Base-by-base conservation (phyloP, 1,284 basidiomycete species). In the Vanrija humicola region DNA sequence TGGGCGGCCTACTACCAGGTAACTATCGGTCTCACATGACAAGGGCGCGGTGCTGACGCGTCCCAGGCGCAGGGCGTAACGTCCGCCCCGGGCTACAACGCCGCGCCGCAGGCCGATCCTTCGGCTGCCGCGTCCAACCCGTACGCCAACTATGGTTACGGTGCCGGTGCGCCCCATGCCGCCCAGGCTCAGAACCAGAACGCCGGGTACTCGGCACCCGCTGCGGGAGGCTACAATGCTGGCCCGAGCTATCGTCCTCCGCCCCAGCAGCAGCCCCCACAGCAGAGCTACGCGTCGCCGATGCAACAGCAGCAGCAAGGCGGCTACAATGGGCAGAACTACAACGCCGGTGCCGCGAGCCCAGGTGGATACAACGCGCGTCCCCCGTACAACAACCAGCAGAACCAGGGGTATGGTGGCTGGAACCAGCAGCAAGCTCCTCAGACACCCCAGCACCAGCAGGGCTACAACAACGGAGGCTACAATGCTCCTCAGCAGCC, bases 1-100 rank as follows among this genome's bases (percentile, higher is more conserved):
- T 75, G 73, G 73, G 70, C 72, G 12, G 73, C 73, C 4, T 75
- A 75, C 56, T 75, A 75, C 53, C 71, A 73, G 68, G 73, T 70
- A 23, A 53, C 67, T 61, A 16, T 42, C 40, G 4, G 7, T 34
- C 14, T 34, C 34, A 34, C 34, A 8, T 8, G 34, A 5, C 1
- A 5, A 14, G 34, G 34, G 34, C 34, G 34, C 12, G 16, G 23
- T 45, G 18, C 46, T 48, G 28, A 45, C 46, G 38, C 29, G 21
- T 8, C 10, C 43, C 52, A 50, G 46, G 38, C 45, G 28, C 54
- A 55, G 42, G 45, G 50, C 40, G 12, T 6, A 14, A 14, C 29
- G 2, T 28, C 28, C 28, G 28, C 28, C 19, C 50, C 53, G 49
- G 51, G 54, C 12, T 56, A 49, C 48, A 43, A 12, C 45, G 16